These are phyloP conservation scores for Rhynchosporium secalis DNA, from an alignment of 2,329 filamentous ascomycete genomes.

Conservation along the genomic window DNA sequence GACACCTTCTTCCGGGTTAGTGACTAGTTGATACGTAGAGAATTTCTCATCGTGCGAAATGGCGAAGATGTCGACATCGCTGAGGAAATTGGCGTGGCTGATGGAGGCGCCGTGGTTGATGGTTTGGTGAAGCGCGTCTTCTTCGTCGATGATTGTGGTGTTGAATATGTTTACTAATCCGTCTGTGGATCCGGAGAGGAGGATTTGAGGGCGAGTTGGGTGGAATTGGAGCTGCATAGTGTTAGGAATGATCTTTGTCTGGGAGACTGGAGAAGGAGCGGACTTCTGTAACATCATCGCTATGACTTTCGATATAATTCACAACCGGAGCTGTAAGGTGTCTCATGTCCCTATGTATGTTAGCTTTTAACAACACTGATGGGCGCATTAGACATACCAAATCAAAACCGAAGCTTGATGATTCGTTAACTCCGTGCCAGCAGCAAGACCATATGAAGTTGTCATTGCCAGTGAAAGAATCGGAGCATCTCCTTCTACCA, in stretches of 20 bases:
- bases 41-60: slow-evolving; percentile 78
- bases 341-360: slow-evolving; percentile 55
- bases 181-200: slow-evolving; percentile 78
- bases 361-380: background rate
- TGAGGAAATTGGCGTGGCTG: slow-evolving; percentile 73
- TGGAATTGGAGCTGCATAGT: slow-evolving; percentile 59
- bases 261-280: slow-evolving; percentile 14
- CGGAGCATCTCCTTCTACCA: slow-evolving; percentile 47
- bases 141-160: slow-evolving; percentile 68
- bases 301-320: slow-evolving; percentile 65
- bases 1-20: slow-evolving; percentile 59
- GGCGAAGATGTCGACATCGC: slow-evolving; percentile 64
- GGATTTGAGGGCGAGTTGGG: slow-evolving; percentile 57
- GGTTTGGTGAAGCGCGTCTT: slow-evolving; percentile 75
- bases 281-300: slow-evolving; percentile 65
- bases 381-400: slow-evolving; percentile 49
- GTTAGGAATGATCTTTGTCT: slow-evolving; percentile 18
- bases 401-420: slow-evolving; percentile 61
- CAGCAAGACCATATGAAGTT: slow-evolving; percentile 60
- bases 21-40: slow-evolving; percentile 69
- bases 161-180: slow-evolving; percentile 78
- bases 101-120: slow-evolving; percentile 76
- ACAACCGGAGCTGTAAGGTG: slow-evolving; percentile 48
- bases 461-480: slow-evolving; percentile 67
- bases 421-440: slow-evolving; percentile 71